Conservation (phyloP, 345 rosid species). For the Eucalyptus marginata region DNA sequence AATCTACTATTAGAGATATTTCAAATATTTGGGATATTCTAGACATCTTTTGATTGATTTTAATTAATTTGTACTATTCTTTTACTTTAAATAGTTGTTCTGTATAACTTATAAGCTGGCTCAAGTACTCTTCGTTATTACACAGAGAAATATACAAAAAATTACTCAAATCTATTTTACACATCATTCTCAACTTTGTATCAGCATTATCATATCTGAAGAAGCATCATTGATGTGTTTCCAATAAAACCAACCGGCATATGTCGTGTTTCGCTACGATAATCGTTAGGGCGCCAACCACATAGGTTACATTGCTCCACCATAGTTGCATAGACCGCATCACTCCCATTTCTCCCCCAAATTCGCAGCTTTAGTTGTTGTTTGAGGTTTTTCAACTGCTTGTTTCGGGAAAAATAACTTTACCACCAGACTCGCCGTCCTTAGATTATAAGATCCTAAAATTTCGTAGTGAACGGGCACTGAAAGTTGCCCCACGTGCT, state of each 20-base stretch:
- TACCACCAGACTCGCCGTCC: background rate
- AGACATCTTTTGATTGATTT: background rate
- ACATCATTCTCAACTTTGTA: background rate
- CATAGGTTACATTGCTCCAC: background rate
- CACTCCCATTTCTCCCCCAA: background rate
- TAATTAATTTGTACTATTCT: background rate
- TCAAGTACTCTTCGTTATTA: background rate
- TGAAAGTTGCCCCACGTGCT: background rate
- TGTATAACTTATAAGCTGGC: background rate
- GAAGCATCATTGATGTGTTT: background rate
- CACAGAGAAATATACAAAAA: background rate
- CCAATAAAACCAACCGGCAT: background rate
- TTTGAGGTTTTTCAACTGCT: too few species aligned
- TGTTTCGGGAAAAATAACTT: too few species aligned
- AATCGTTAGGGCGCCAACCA: fast-evolving
- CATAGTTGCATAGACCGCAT: background rate
- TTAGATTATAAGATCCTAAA: background rate
- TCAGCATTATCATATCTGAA: fast-evolving
- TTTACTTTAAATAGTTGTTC: background rate
- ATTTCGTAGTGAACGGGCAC: background rate
- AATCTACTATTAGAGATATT: background rate
- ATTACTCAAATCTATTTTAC: background rate
- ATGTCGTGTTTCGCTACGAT: fast-evolving
- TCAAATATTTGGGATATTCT: background rate
- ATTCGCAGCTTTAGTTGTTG: background rate